phyloP scores from a whole-genome alignment of 2,329 filamentous ascomycete genomes.

The Knufia petricola region DNA sequence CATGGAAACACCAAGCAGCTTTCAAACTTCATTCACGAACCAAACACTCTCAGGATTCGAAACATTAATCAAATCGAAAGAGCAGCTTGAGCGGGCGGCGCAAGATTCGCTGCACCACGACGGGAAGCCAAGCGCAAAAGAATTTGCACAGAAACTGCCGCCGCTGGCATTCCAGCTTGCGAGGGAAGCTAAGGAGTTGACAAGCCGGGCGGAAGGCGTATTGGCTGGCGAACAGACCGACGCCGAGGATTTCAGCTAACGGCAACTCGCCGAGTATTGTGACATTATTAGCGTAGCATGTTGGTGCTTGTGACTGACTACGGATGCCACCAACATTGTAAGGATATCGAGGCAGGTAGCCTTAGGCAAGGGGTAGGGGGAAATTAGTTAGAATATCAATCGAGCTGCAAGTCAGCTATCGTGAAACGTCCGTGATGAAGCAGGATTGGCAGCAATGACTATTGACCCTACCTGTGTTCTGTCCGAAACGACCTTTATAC shows the following conservation, averaged over 20 bases:
- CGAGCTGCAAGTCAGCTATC: no score
- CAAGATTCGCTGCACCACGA: conserved; percentile 52
- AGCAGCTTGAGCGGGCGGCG: conserved; percentile 55
- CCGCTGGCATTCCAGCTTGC: conserved; percentile 83
- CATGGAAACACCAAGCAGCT: conserved; percentile 39
- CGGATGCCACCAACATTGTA: neutral
- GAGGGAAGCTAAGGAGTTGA: conserved; percentile 67
- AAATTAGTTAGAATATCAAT: no score
- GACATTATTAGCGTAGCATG: conserved; percentile 1
- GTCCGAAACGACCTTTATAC: no score
- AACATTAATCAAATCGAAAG: conserved; percentile 51
- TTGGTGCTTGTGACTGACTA: neutral
- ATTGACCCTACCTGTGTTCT: no score
- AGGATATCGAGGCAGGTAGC: neutral
- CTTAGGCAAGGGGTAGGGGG: neutral
- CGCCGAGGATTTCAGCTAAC: conserved; percentile 27
- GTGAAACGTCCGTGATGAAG: no score
- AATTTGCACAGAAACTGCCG: conserved; percentile 62
- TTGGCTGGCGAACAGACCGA: conserved; percentile 24
- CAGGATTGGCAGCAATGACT: no score
- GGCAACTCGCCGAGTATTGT: neutral
- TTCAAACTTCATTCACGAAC: conserved; percentile 35
- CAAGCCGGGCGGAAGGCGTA: conserved; percentile 38
- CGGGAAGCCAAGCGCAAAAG: conserved; percentile 40
- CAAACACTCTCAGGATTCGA: conserved; percentile 33